Evolutionary conservation across 2,329 filamentous ascomycete genomes (phyloP).

Genomic region (Rhynchosporium secalis): DNA sequence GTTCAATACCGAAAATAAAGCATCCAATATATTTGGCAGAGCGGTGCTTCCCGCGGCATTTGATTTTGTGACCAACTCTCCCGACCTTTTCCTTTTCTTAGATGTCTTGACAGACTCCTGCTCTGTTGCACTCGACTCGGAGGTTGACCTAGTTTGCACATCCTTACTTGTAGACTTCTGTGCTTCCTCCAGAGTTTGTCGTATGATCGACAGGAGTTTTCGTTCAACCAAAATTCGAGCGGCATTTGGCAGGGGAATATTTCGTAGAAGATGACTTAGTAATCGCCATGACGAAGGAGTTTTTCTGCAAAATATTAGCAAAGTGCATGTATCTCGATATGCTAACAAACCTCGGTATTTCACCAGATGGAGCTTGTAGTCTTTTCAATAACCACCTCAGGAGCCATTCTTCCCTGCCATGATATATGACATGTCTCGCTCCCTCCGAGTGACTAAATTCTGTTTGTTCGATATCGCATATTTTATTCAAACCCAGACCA

Average conservation of each 20-base stretch:
- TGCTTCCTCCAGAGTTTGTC: constrained; percentile 63
- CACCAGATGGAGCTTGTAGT: constrained; percentile 45
- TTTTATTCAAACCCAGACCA: constrained; percentile 33
- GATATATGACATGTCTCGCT: constrained; percentile 25
- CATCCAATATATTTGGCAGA: constrained; percentile 24
- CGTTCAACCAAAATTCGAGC: constrained; percentile 71
- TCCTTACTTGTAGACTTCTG: constrained; percentile 38
- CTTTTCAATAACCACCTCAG: constrained; percentile 66
- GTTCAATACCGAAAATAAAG: constrained; percentile 31
- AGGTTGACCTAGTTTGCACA: constrained; percentile 5
- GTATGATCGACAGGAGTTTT: constrained; percentile 65
- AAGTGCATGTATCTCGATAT: background rate
- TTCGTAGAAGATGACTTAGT: constrained; percentile 58
- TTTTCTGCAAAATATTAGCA: constrained; percentile 25
- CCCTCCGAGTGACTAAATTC: constrained; percentile 7
- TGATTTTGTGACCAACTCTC: constrained; percentile 28
- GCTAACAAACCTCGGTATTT: constrained; percentile 36
- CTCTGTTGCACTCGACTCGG: constrained; percentile 18
- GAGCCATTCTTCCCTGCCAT: constrained; percentile 62
- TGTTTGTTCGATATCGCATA: constrained; percentile 21
- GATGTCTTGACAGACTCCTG: constrained; percentile 41
- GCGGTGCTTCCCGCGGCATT: background rate
- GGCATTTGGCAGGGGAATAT: constrained; percentile 68
- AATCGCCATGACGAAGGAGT: constrained; percentile 55
- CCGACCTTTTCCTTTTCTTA: constrained; percentile 39